Evolutionary conservation across 768 basidiomycete genomes (phyloP).

Genomic region (Macrolepiota fuliginosa): DNA sequence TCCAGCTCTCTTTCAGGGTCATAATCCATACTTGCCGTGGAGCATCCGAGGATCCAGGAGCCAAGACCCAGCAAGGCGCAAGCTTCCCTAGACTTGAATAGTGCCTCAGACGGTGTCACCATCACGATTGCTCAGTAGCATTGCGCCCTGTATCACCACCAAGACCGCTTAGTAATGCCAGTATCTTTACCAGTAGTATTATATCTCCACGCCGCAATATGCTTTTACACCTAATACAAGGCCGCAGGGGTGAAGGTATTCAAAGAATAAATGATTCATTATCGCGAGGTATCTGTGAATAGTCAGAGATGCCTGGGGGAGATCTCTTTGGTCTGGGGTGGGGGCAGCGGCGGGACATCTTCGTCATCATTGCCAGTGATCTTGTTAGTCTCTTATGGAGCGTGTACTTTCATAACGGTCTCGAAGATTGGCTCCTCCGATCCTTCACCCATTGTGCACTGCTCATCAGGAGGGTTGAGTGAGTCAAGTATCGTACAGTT

Average conservation of each 20-base stretch:
- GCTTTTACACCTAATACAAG: background rate
- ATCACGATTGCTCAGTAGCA: background rate
- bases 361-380: too few species aligned
- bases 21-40: background rate
- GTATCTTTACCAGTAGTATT: background rate
- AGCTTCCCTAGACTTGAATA: background rate
- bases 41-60: background rate
- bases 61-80: background rate
- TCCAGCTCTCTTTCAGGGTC: background rate
- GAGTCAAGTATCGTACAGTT: too few species aligned
- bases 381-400: too few species aligned
- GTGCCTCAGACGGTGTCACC: background rate
- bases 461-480: too few species aligned
- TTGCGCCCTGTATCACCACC: background rate
- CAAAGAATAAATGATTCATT: too few species aligned
- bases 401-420: too few species aligned
- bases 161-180: background rate
- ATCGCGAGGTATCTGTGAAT: too few species aligned
- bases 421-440: too few species aligned
- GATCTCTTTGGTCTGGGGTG: too few species aligned
- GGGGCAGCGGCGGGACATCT: too few species aligned
- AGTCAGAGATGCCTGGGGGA: too few species aligned
- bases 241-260: conserved; percentile 11
- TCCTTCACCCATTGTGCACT: too few species aligned
- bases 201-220: background rate